Conservation (phyloP, 345 rosid genomes). For the Alliaria petiolata region DNA sequence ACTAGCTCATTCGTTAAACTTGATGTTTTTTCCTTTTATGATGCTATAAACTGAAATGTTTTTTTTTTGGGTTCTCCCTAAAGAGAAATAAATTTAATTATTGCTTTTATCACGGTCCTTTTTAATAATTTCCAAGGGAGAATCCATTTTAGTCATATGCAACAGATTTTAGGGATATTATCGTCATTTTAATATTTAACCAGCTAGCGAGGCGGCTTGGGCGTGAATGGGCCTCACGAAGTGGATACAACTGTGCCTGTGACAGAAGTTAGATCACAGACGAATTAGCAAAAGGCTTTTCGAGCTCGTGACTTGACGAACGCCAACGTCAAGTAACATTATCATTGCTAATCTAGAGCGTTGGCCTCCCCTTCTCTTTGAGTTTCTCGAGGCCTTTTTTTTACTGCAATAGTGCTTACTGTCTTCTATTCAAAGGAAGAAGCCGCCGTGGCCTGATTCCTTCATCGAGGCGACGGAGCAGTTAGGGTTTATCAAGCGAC, state of each 20-base stretch:
- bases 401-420: not conserved
- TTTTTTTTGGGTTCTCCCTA: too few species aligned
- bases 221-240: constrained; percentile 33
- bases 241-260: not conserved
- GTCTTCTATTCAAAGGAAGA: not conserved
- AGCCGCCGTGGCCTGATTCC: constrained; percentile 34
- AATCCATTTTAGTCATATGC: not conserved
- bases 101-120: too few species aligned
- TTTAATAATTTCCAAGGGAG: too few species aligned
- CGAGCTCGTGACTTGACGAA: constrained; percentile 6
- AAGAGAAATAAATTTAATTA: too few species aligned
- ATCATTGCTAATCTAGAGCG: not conserved
- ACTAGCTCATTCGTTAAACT: too few species aligned
- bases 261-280: constrained; percentile 26
- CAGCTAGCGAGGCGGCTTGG: not conserved
- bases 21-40: too few species aligned
- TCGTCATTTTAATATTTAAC: not conserved
- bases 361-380: constrained; percentile 14
- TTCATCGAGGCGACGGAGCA: constrained; percentile 30
- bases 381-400: constrained; percentile 22
- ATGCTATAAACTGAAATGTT: too few species aligned
- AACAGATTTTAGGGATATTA: not conserved
- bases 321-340: too few species aligned
- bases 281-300: constrained; percentile 11
- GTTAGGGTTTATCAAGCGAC: constrained; percentile 6